Evolutionary conservation across 2,329 filamentous ascomycete species (phyloP).

Genomic region (Microsporum ferrugineum): DNA sequence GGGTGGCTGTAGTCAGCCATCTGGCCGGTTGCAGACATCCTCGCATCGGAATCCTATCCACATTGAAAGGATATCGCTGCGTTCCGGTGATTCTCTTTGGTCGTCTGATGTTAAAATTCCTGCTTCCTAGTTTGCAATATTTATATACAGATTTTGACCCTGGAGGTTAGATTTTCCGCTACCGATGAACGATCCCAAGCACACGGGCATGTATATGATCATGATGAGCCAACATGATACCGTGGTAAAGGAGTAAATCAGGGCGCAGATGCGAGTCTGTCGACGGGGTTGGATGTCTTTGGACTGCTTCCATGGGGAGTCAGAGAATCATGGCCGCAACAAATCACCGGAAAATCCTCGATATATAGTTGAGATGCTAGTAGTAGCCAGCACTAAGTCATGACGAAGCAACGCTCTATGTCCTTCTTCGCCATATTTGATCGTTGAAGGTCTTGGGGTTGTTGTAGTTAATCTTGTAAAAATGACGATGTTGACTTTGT

Average conservation of each 20-base stretch:
- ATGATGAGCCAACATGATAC: neutral
- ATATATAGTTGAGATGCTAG: too few relatives aligned
- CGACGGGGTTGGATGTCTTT: too few relatives aligned
- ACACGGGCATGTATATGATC: neutral
- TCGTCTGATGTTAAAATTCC: neutral
- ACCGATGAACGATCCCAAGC: neutral
- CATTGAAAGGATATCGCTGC: conserved; percentile 11
- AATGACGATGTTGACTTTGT: too few relatives aligned
- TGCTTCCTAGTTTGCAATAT: neutral
- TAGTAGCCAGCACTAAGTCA: too few relatives aligned
- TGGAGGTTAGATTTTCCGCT: neutral
- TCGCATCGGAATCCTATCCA: conserved; percentile 32
- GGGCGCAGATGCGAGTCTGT: neutral
- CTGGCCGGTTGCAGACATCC: conserved; percentile 37
- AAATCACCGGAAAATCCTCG: too few relatives aligned
- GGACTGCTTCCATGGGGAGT: too few relatives aligned
- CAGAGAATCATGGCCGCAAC: too few relatives aligned
- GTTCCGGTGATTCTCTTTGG: neutral
- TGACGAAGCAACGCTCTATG: too few relatives aligned
- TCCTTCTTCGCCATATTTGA: too few relatives aligned
- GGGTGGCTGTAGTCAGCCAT: conserved; percentile 35
- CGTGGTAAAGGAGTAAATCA: neutral
- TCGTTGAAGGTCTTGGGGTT: too few relatives aligned
- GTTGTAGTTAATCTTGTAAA: too few relatives aligned
- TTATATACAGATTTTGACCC: neutral